Conservation (phyloP, 1,284 basidiomycete species). For the Bondarzewia mesenterica region DNA sequence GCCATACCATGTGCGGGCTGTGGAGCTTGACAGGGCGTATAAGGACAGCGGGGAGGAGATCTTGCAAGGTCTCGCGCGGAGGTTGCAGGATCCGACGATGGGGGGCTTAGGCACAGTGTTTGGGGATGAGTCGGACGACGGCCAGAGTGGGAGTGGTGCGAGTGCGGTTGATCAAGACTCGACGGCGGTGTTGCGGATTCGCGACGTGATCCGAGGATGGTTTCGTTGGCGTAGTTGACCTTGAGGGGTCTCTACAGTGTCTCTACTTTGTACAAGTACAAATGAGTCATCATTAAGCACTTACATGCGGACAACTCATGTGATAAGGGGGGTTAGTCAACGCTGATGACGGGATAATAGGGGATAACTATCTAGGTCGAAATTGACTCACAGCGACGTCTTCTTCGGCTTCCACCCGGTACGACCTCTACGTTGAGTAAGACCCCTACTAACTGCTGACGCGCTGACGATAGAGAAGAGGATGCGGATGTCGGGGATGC, state of each 20-base stretch:
- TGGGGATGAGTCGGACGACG: neutral
- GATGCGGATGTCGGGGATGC: too few relatives aligned
- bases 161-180: neutral
- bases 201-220: constrained; percentile 5
- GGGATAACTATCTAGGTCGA: too few relatives aligned
- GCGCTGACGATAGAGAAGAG: too few relatives aligned
- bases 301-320: neutral
- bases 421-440: too few relatives aligned
- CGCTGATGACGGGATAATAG: neutral
- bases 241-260: too few relatives aligned
- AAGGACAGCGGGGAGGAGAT: constrained; percentile 47
- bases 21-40: constrained; percentile 54
- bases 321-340: neutral
- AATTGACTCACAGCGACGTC: too few relatives aligned
- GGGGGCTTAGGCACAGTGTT: neutral
- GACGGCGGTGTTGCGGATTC: neutral
- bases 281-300: neutral
- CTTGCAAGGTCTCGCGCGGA: constrained; percentile 30
- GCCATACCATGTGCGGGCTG: constrained; percentile 43
- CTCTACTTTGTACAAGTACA: neutral
- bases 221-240: constrained; percentile 1
- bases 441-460: too few relatives aligned
- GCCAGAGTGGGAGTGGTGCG: neutral
- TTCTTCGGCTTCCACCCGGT: too few relatives aligned
- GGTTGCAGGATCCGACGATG: constrained; percentile 12